phyloP scores from a whole-genome alignment of 345 rosid species.

The Litchi chinensis region DNA sequence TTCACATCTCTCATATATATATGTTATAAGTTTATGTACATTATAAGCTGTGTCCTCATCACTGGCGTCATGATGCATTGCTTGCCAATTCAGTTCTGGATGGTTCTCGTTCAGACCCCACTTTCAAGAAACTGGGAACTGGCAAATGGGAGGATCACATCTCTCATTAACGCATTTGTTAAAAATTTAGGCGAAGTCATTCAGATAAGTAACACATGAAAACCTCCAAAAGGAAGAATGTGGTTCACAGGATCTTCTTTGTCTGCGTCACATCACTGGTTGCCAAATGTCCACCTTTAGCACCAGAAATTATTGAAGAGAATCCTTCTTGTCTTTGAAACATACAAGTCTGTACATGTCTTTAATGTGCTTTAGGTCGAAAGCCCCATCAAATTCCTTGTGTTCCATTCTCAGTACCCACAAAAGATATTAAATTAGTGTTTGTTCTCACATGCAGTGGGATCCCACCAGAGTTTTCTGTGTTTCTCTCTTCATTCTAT shows the following conservation, averaged over 20 bases:
- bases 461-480: constrained; percentile 4
- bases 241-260: constrained; percentile 25
- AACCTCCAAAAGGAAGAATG: background rate
- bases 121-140: background rate
- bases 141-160: background rate
- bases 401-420: constrained; percentile 18
- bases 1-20: background rate
- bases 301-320: constrained; percentile 19
- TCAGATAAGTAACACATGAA: background rate
- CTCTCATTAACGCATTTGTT: background rate
- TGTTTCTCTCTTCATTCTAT: constrained; percentile 3
- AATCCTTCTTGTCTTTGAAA: constrained; percentile 12
- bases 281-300: constrained; percentile 27
- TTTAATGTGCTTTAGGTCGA: background rate
- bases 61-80: background rate
- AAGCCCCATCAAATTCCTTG: constrained; percentile 10
- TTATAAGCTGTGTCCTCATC: background rate
- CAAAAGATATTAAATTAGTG: constrained; percentile 19
- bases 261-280: background rate
- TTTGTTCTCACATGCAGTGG: constrained; percentile 32
- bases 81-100: constrained; percentile 10
- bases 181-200: background rate
- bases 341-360: constrained; percentile 15
- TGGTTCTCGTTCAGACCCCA: background rate
- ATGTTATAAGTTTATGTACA: background rate